A percentile compares a stretch with the other conserved stretches of the same genome.
Conservation (phyloP, 148 eudicot species). For the Limonium bicolor region DNA sequence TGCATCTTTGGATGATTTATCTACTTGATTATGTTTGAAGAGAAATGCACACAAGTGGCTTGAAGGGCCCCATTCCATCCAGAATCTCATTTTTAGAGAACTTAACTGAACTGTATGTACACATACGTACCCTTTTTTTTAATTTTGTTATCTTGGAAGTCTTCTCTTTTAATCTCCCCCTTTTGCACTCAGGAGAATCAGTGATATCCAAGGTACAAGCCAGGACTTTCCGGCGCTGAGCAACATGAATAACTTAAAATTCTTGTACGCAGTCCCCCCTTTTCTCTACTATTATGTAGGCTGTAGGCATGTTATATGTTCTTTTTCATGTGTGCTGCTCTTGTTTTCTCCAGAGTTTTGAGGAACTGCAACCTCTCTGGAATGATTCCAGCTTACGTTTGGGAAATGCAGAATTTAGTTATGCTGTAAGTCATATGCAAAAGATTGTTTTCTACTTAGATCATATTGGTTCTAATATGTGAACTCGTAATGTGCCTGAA, state of each 20-base stretch:
- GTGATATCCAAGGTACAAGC: constrained; percentile 39
- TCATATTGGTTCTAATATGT: no score
- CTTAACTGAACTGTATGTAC: constrained; percentile 43
- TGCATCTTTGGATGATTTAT: not conserved
- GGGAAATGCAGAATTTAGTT: constrained; percentile 24
- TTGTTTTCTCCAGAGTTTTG: constrained; percentile 37
- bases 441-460: no score
- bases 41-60: constrained; percentile 70
- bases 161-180: constrained; percentile 2
- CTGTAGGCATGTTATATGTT: not conserved
- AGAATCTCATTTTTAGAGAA: constrained; percentile 28
- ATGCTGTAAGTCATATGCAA: constrained; percentile 70
- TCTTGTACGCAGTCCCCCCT: constrained; percentile 19
- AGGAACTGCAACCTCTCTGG: constrained; percentile 63
- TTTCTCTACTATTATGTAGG: not conserved
- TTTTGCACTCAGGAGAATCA: constrained; percentile 43
- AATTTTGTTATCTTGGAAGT: not conserved
- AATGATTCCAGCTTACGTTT: constrained; percentile 41
- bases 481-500: no score
- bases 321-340: not conserved
- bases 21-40: constrained; percentile 21
- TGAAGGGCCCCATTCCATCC: constrained; percentile 56
- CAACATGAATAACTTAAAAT: constrained; percentile 15
- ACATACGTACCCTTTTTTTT: no score
- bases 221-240: constrained; percentile 38